Evolutionary conservation across 1,139 yeast genomes (phyloP).

Genomic region (Candida buenavistaensis): DNA sequence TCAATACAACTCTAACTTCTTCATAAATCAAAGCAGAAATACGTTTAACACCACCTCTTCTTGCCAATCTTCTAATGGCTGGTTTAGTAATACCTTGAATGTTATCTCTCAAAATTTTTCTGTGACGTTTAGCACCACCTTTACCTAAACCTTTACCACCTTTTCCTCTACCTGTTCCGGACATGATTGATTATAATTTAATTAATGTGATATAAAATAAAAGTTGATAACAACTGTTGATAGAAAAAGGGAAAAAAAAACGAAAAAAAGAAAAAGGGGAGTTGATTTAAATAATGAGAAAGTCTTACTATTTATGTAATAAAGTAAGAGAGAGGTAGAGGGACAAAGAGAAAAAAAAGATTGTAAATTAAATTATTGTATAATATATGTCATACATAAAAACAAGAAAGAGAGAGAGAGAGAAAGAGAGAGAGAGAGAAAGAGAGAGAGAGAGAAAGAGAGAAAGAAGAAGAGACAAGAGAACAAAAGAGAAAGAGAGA

Average conservation of each 20-base stretch:
- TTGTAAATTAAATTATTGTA: too few species aligned
- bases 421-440: conserved; percentile 1
- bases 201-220: neutral
- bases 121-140: conserved; percentile 99
- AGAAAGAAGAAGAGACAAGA: conserved; percentile 1
- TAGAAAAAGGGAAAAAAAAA: conserved; percentile 1
- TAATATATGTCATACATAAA: too few species aligned
- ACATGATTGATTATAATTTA: conserved; percentile 3
- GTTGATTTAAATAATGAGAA: too few species aligned
- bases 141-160: conserved; percentile 99
- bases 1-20: conserved; percentile 96
- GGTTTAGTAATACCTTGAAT: conserved; percentile 99
- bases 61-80: conserved; percentile 99
- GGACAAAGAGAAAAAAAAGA: neutral
- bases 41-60: conserved; percentile 99
- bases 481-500: neutral
- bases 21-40: conserved; percentile 98
- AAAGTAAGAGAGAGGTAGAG: neutral
- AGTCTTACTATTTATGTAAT: too few species aligned
- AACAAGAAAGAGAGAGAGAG: neutral
- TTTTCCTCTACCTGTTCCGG: conserved; percentile 89
- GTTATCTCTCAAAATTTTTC: conserved; percentile 99
- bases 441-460: neutral
- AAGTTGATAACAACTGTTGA: neutral
- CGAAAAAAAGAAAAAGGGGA: neutral